These are phyloP conservation scores for Berberis vulgaris DNA, from an alignment of 164 flowering plant genomes.

Conservation along the genomic window DNA sequence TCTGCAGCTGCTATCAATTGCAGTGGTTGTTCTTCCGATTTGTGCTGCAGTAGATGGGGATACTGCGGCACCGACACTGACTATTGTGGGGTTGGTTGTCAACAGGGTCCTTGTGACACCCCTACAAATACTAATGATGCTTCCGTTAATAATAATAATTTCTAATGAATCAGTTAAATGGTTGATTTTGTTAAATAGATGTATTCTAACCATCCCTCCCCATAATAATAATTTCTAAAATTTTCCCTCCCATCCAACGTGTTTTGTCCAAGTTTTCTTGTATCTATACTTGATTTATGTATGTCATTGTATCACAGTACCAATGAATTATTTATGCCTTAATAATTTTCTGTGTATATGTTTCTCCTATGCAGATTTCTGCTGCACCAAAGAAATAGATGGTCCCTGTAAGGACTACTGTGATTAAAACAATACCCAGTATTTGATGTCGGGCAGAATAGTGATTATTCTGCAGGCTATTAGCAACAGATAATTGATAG, in stretches of 20 bases:
- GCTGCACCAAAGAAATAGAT: constrained; percentile 29
- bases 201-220: no score
- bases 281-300: not conserved
- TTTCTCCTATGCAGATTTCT: constrained; percentile 21
- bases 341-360: not conserved
- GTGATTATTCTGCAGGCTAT: no score
- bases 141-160: no score
- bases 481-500: no score
- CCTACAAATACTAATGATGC: not conserved
- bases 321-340: not conserved
- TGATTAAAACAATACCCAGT: constrained; percentile 9
- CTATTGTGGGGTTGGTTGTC: constrained; percentile 39
- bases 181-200: no score
- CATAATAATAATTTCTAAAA: no score
- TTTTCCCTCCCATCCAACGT: no score
- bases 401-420: constrained; percentile 24
- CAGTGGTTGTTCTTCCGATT: constrained; percentile 32
- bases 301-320: not conserved
- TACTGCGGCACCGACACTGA: constrained; percentile 32
- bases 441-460: no score
- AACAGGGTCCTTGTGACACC: constrained; percentile 28
- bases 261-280: not conserved
- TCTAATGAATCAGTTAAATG: no score
- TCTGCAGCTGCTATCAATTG: constrained; percentile 2
- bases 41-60: constrained; percentile 41